Evolutionary conservation across 1,139 yeast genomes (phyloP).

Genomic region (Kodamaea fungicola): DNA sequence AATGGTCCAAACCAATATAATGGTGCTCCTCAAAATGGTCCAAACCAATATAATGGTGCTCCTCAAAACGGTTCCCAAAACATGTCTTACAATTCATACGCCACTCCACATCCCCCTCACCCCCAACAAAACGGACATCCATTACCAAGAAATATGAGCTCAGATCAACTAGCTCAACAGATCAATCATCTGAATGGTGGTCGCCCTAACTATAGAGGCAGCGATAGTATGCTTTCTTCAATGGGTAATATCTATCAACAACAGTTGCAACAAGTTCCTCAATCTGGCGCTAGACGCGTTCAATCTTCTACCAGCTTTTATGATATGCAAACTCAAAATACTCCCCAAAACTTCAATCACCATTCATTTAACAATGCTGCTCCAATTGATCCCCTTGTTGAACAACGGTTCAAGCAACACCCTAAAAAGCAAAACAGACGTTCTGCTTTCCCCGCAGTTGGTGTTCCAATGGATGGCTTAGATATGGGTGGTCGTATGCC

Average conservation of each 20-base stretch:
- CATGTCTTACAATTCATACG: too few species aligned
- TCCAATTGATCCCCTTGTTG: conserved; percentile 28
- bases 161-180: too few species aligned
- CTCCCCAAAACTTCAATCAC: conserved; percentile 3
- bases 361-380: conserved; percentile 19
- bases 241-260: conserved; percentile 14
- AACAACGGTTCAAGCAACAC: conserved; percentile 23
- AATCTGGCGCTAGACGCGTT: conserved; percentile 6
- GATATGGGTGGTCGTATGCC: conserved; percentile 53
- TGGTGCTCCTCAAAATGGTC: not conserved
- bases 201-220: not conserved
- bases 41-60: conserved; percentile 1
- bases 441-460: conserved; percentile 33
- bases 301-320: conserved; percentile 14
- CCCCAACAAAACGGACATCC: not conserved
- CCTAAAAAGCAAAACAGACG: conserved; percentile 34
- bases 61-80: not conserved
- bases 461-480: conserved; percentile 32
- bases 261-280: conserved; percentile 8
- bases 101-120: not conserved
- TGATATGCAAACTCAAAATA: conserved; percentile 8
- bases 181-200: too few species aligned
- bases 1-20: not conserved
- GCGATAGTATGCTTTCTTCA: conserved; percentile 11
- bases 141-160: not conserved